These are phyloP conservation scores for Meyerozyma guilliermondii DNA, from an alignment of 1,139 yeast genomes.

Conservation along the genomic window DNA sequence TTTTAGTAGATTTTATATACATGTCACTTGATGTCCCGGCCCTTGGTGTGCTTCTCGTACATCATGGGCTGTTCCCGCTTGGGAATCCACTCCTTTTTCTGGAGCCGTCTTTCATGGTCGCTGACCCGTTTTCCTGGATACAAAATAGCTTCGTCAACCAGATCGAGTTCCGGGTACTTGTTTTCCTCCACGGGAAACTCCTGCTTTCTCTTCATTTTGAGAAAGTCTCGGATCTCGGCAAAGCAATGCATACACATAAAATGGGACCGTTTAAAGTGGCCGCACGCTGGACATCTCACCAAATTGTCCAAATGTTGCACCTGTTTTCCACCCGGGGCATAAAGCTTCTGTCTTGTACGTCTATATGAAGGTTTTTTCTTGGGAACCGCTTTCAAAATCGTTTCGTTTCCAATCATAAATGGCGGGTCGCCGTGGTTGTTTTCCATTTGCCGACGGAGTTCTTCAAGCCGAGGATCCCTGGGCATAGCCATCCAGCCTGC, in stretches of 20 bases:
- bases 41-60: background rate
- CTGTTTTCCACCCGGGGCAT: conserved; percentile 81
- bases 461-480: conserved; percentile 24
- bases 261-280: conserved; percentile 84
- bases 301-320: conserved; percentile 69
- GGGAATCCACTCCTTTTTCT: conserved; percentile 65
- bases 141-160: conserved; percentile 57
- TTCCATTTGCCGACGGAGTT: conserved; percentile 27
- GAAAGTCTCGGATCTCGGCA: conserved; percentile 66
- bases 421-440: conserved; percentile 24
- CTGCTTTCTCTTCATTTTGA: conserved; percentile 49
- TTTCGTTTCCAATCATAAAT: conserved; percentile 51
- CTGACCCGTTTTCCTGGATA: conserved; percentile 66
- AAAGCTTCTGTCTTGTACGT: conserved; percentile 77
- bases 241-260: conserved; percentile 92
- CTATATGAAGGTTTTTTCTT: conserved; percentile 87
- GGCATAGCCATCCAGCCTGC: background rate
- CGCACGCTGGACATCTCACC: conserved; percentile 94
- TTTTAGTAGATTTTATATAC: background rate
- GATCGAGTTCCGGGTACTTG: conserved; percentile 52
- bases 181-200: conserved; percentile 9
- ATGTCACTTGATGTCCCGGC: background rate
- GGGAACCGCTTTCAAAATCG: conserved; percentile 77
- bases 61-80: conserved; percentile 27
- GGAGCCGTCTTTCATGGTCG: conserved; percentile 36